Evolutionary conservation across 768 basidiomycete species (phyloP).

Genomic region (Hypholoma fasciculare): DNA sequence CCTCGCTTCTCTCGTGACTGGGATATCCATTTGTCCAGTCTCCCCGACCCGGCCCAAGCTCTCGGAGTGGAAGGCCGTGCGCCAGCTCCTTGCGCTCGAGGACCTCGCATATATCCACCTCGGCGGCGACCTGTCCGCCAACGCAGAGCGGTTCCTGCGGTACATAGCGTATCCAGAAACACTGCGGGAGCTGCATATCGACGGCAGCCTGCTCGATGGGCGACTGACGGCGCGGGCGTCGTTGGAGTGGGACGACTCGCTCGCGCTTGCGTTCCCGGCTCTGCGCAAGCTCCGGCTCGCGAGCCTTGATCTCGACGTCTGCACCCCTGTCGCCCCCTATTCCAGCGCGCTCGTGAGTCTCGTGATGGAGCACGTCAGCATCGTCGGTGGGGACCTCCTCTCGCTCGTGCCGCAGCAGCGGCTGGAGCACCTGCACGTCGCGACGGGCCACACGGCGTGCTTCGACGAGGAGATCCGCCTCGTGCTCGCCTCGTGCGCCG

Average conservation of each 20-base stretch:
- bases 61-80: slow-evolving; percentile 36
- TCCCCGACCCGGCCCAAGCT: slow-evolving; percentile 11
- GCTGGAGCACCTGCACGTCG: slow-evolving; percentile 38
- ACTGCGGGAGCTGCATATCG: slow-evolving; percentile 44
- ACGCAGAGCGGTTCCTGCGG: slow-evolving; percentile 49
- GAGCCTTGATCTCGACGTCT: slow-evolving; percentile 43
- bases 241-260: slow-evolving; percentile 53
- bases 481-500: slow-evolving; percentile 38
- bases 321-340: slow-evolving; percentile 32
- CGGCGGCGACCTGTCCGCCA: slow-evolving; percentile 47
- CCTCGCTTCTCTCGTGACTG: slow-evolving; percentile 36
- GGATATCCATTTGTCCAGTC: slow-evolving; percentile 34
- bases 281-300: slow-evolving; percentile 44
- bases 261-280: slow-evolving; percentile 45
- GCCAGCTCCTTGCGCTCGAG: slow-evolving; percentile 40
- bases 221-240: slow-evolving; percentile 32
- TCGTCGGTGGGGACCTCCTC: slow-evolving; percentile 40
- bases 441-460: slow-evolving; percentile 29
- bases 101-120: slow-evolving; percentile 43
- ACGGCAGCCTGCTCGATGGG: slow-evolving; percentile 38
- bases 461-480: slow-evolving; percentile 41
- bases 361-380: slow-evolving; percentile 42
- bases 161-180: slow-evolving; percentile 38
- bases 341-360: slow-evolving; percentile 37
- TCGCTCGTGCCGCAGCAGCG: slow-evolving; percentile 34